Evolutionary conservation across 495 filamentous ascomycete genomes (phyloP).

Genomic region (Friedmanniomyces endolithicus): DNA sequence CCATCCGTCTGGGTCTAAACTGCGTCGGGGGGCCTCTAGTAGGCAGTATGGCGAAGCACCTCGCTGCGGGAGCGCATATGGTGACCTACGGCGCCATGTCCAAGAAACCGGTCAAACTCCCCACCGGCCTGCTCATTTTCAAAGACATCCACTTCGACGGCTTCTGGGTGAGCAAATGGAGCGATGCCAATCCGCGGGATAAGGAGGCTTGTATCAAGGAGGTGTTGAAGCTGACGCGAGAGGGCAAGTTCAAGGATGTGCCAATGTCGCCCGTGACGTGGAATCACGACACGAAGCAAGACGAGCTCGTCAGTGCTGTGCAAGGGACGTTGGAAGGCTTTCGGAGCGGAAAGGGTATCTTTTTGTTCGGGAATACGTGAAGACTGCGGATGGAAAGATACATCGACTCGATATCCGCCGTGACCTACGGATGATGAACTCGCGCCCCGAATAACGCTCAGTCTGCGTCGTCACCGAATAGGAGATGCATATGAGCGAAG

Average conservation of each 20-base stretch:
- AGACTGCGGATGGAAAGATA: too few species aligned
- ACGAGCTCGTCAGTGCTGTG: slow-evolving; percentile 44
- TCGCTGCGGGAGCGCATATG: slow-evolving; percentile 53
- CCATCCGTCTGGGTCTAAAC: slow-evolving; percentile 68
- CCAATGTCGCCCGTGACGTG: slow-evolving; percentile 69
- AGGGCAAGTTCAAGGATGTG: slow-evolving; percentile 68
- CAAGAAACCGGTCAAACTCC: slow-evolving; percentile 64
- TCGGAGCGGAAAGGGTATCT: slow-evolving; percentile 75
- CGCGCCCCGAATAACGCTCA: too few species aligned
- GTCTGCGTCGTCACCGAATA: too few species aligned
- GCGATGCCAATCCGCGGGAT: slow-evolving; percentile 56
- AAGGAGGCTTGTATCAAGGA: slow-evolving; percentile 71
- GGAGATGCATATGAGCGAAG: too few species aligned
- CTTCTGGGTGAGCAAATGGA: slow-evolving; percentile 91
- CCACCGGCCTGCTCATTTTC: slow-evolving; percentile 75
- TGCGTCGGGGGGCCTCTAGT: slow-evolving; percentile 89
- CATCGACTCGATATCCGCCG: too few species aligned
- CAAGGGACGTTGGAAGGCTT: slow-evolving; percentile 68
- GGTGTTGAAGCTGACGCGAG: slow-evolving; percentile 58
- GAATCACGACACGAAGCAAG: slow-evolving; percentile 62
- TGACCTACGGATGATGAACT: too few species aligned
- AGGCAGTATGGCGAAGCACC: slow-evolving; percentile 53
- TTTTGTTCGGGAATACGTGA: slow-evolving; percentile 56
- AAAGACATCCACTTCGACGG: slow-evolving; percentile 76
- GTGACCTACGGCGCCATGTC: slow-evolving; percentile 96